Evolutionary conservation across 306 rosid genomes (phyloP).

Genomic region (Vigna angularis): DNA sequence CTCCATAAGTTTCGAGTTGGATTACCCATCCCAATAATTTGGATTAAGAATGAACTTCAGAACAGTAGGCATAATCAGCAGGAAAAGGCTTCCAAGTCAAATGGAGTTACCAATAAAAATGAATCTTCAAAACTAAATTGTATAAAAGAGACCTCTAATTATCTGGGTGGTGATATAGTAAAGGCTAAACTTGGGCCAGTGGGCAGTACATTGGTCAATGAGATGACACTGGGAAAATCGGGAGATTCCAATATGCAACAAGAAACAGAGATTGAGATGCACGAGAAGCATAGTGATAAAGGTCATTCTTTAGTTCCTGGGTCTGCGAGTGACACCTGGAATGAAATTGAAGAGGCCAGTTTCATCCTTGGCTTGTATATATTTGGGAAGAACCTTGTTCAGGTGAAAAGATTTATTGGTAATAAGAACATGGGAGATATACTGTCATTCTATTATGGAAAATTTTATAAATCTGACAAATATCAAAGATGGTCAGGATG

Average conservation of each 20-base stretch:
- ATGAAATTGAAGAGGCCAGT: conserved; percentile 70
- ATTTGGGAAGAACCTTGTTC: conserved; percentile 83
- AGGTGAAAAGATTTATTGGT: conserved; percentile 72
- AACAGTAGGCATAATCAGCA: conserved; percentile 36
- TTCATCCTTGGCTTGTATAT: conserved; percentile 84
- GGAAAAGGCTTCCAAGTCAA: conserved; percentile 42
- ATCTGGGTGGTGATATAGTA: conserved; percentile 35
- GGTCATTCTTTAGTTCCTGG: conserved; percentile 68
- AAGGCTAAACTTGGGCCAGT: conserved; percentile 46
- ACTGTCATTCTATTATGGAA: conserved; percentile 87
- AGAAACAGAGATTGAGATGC: conserved; percentile 46
- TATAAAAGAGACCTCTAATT: conserved; percentile 31
- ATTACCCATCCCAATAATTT: conserved; percentile 63
- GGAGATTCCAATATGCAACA: conserved; percentile 45
- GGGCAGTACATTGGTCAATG: conserved; percentile 40
- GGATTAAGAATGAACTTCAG: conserved; percentile 58
- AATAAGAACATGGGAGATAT: conserved; percentile 73
- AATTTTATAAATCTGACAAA: conserved; percentile 71
- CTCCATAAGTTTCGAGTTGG: conserved; percentile 58
- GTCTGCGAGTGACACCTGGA: conserved; percentile 61
- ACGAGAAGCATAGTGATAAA: conserved; percentile 43
- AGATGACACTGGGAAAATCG: conserved; percentile 42
- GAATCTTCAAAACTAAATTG: conserved; percentile 45
- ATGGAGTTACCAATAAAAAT: conserved; percentile 41
- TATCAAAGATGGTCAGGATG: conserved; percentile 79